A percentile compares a stretch with the other conserved stretches of the same genome.
phyloP scores from a whole-genome alignment of 108 stramenopile species.

The Nitzschia putrida region DNA sequence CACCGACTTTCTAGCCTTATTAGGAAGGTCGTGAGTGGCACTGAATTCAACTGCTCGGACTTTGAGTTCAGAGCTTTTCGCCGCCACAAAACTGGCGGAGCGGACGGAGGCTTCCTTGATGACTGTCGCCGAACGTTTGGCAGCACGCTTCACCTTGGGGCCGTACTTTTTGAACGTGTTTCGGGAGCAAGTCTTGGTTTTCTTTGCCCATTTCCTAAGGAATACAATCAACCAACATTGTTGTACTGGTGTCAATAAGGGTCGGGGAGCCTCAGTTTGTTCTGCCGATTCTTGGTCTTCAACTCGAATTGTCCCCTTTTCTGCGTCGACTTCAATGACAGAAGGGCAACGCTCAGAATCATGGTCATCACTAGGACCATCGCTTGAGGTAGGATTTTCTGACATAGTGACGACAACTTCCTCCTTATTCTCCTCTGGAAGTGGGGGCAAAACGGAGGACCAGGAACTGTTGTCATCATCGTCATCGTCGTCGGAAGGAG shows the following conservation, averaged over 20 bases:
- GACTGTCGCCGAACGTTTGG: background rate
- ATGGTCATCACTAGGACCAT: too few species aligned
- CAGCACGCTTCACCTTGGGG: constrained; percentile 13
- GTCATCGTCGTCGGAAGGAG: too few species aligned
- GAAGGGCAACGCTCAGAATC: background rate
- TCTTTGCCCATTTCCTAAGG: constrained; percentile 6
- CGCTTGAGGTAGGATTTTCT: too few species aligned
- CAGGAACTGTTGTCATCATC: too few species aligned
- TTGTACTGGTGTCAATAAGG: constrained; percentile 4
- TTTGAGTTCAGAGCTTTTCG: background rate
- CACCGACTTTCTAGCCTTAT: background rate
- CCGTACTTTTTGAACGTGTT: constrained; percentile 1
- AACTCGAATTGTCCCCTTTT: constrained; percentile 4
- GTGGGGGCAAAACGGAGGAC: too few species aligned
- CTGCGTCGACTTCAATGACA: constrained; percentile 6
- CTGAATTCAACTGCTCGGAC: constrained; percentile 5
- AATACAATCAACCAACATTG: constrained; percentile 15
- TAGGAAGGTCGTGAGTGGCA: background rate
- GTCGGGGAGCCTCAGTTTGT: background rate
- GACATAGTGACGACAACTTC: too few species aligned
- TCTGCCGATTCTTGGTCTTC: background rate
- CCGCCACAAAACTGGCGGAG: constrained; percentile 3
- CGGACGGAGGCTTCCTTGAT: background rate
- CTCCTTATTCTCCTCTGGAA: too few species aligned
- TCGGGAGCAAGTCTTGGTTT: background rate